These are phyloP conservation scores for Lactarius tabidus DNA, from an alignment of 768 basidiomycete species.

Conservation along the genomic window DNA sequence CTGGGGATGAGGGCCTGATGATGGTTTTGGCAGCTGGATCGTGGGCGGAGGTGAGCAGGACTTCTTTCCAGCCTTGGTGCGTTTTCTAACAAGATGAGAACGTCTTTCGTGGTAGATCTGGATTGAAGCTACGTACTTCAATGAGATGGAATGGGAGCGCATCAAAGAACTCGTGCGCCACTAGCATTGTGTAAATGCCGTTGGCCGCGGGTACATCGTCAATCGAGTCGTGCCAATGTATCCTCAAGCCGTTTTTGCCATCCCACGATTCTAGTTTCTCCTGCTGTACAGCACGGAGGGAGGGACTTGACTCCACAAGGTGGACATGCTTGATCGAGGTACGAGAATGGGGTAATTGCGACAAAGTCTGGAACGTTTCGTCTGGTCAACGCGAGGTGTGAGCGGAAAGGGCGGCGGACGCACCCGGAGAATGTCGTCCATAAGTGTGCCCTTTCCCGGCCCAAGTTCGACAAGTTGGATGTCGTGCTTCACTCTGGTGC, in stretches of 20 bases:
- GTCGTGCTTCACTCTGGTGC: constrained; percentile 42
- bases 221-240: constrained; percentile 73
- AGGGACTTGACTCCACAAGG: constrained; percentile 75
- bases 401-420: constrained; percentile 28
- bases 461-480: constrained; percentile 87
- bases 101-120: neutral
- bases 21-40: constrained; percentile 38
- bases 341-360: constrained; percentile 41
- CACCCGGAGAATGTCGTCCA: constrained; percentile 85
- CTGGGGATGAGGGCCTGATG: constrained; percentile 21
- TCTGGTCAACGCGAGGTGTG: neutral
- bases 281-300: constrained; percentile 63
- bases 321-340: constrained; percentile 47
- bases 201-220: constrained; percentile 55
- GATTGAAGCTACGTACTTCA: constrained; percentile 48
- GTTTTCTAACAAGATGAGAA: constrained; percentile 52
- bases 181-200: constrained; percentile 68
- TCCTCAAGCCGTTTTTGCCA: constrained; percentile 33
- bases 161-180: constrained; percentile 98
- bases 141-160: constrained; percentile 89
- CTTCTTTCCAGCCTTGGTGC: constrained; percentile 78
- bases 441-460: constrained; percentile 88
- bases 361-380: constrained; percentile 42
- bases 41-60: constrained; percentile 54
- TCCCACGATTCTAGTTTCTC: constrained; percentile 40